phyloP scores from a whole-genome alignment of 768 basidiomycete genomes.

The Ramaria sp. region DNA sequence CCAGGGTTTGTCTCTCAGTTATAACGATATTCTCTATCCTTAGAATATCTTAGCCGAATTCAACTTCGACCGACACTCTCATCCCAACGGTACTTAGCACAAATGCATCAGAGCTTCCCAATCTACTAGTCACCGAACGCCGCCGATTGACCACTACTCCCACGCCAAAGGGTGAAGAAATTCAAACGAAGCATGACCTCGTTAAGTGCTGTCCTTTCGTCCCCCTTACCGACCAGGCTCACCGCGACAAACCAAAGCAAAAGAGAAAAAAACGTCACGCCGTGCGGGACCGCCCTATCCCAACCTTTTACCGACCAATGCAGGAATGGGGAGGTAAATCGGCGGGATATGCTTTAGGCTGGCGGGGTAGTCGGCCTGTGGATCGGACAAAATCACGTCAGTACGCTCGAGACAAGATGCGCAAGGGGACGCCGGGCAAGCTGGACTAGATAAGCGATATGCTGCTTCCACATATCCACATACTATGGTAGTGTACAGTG shows the following conservation, averaged over 20 bases:
- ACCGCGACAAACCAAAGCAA: background rate
- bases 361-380: conserved; percentile 18
- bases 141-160: background rate
- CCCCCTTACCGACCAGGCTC: background rate
- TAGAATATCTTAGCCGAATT: background rate
- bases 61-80: background rate
- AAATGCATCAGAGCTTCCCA: background rate
- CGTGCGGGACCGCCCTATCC: conserved; percentile 7
- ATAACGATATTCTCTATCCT: background rate
- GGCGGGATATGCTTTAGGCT: conserved; percentile 23
- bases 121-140: background rate
- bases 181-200: background rate
- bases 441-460: background rate
- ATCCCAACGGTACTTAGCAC: background rate
- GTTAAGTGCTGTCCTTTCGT: background rate
- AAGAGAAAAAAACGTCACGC: background rate
- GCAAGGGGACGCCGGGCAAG: background rate
- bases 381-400: background rate
- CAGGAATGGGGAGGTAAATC: conserved; percentile 19
- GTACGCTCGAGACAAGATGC: background rate
- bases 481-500: conserved; percentile 1
- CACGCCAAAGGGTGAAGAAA: background rate
- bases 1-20: background rate
- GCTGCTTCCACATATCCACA: background rate
- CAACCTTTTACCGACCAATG: conserved; percentile 20